Evolutionary conservation across 2,329 filamentous ascomycete genomes (phyloP).

Genomic region (Cercospora citrullina): DNA sequence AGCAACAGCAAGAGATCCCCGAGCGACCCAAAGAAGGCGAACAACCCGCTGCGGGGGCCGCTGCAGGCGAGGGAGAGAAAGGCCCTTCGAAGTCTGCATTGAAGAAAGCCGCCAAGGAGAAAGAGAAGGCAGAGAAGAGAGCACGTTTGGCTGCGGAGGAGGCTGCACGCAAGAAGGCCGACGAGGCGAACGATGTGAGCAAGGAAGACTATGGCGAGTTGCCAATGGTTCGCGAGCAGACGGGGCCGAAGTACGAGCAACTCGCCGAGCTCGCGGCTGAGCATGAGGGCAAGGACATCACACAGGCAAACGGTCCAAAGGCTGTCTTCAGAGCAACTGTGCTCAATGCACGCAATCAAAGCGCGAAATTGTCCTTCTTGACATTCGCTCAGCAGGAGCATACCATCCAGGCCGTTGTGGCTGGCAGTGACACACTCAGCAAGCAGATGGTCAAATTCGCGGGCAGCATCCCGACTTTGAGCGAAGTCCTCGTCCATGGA

Average conservation of each 20-base stretch:
- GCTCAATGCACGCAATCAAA: constrained; percentile 84
- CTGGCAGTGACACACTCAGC: constrained; percentile 51
- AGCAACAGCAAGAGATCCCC: constrained; percentile 27
- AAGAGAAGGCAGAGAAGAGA: constrained; percentile 76
- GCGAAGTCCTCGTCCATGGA: constrained; percentile 76
- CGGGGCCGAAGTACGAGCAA: constrained; percentile 57
- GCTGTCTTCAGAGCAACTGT: constrained; percentile 78
- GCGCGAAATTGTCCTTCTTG: constrained; percentile 87
- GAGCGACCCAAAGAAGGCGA: constrained; percentile 37
- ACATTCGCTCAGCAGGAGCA: constrained; percentile 75
- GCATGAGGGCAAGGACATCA: constrained; percentile 48
- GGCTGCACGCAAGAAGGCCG: constrained; percentile 64
- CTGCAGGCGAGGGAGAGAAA: constrained; percentile 40
- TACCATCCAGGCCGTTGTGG: constrained; percentile 78
- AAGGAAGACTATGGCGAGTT: constrained; percentile 79
- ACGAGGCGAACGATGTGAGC: constrained; percentile 64
- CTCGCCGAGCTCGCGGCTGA: constrained; percentile 64
- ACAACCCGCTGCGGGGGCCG: constrained; percentile 17
- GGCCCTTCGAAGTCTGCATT: constrained; percentile 72
- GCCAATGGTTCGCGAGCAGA: constrained; percentile 48
- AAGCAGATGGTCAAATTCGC: constrained; percentile 96
- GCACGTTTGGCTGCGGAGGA: constrained; percentile 67
- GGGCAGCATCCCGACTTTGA: constrained; percentile 72
- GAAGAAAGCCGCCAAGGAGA: constrained; percentile 87
- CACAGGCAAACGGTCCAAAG: constrained; percentile 44